Evolutionary conservation across 345 rosid genomes (phyloP).

Genomic region (Limnanthes douglasii): DNA sequence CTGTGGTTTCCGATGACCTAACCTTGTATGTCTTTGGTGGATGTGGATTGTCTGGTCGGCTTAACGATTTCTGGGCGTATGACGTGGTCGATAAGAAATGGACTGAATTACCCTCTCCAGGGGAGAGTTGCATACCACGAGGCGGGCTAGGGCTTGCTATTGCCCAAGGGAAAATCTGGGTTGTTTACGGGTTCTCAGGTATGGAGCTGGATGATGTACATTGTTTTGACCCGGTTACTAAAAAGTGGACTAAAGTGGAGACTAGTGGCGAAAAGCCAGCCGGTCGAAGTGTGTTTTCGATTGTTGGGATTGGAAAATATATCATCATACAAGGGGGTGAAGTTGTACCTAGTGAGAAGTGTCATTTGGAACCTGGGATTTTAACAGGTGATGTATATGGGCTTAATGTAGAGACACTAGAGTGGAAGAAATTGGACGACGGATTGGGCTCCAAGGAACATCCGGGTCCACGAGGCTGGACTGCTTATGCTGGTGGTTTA

Average conservation of each 20-base stretch:
- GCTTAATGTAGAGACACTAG: conserved; percentile 15
- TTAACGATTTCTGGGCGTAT: conserved; percentile 10
- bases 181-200: conserved; percentile 16
- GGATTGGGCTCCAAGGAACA: conserved; percentile 1
- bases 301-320: conserved; percentile 7
- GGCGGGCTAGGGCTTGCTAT: conserved; percentile 20
- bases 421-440: conserved; percentile 13
- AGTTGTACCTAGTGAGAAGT: conserved; percentile 15
- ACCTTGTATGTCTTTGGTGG: conserved; percentile 19
- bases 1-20: conserved; percentile 10
- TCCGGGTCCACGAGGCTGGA: conserved; percentile 11
- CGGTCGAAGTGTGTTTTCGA: conserved; percentile 14
- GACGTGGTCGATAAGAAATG: conserved; percentile 14
- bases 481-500: conserved; percentile 9
- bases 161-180: conserved; percentile 11
- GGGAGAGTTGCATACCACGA: conserved; percentile 15
- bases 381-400: conserved; percentile 7
- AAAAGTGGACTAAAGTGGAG: conserved; percentile 8
- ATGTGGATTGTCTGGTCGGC: conserved; percentile 10
- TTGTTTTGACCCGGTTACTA: conserved; percentile 6
- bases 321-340: conserved; percentile 18
- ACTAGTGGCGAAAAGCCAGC: conserved; percentile 10
- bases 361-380: conserved; percentile 22
- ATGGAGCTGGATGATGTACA: conserved; percentile 14
- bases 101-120: conserved; percentile 15